Conservation (phyloP, 163 green algal genomes). For the Scenedesmus sp. region DNA sequence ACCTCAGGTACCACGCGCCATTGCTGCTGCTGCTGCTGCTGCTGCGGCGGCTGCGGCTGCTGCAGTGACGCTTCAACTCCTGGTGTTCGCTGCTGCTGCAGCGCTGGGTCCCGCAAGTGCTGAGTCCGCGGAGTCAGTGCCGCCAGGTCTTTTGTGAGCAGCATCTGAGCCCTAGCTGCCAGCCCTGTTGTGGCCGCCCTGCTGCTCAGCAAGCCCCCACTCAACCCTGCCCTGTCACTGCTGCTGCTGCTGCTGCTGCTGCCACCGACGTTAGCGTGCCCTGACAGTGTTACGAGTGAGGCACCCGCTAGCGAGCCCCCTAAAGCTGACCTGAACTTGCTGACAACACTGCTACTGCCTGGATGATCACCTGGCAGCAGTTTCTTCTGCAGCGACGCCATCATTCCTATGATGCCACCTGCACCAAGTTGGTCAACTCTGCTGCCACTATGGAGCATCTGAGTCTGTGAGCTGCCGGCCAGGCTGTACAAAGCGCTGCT, state of each 20-base stretch:
- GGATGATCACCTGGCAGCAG: neutral
- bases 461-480: neutral
- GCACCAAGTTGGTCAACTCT: neutral
- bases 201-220: neutral
- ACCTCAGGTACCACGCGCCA: neutral
- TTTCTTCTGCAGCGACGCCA: conserved; percentile 38
- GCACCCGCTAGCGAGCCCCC: neutral
- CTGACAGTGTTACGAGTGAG: neutral
- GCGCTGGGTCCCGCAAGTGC: neutral
- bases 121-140: neutral
- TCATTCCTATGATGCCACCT: neutral
- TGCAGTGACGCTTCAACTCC: too few relatives aligned
- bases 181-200: conserved; percentile 3
- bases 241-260: neutral
- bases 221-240: neutral
- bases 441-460: neutral
- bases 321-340: neutral
- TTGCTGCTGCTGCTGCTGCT: neutral
- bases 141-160: conserved; percentile 8
- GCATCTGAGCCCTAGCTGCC: conserved; percentile 29
- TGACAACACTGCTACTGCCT: neutral
- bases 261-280: neutral
- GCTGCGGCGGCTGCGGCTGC: conserved; percentile 2
- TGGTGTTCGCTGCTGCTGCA: conserved; percentile 21
- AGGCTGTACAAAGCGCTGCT: neutral